phyloP scores from a whole-genome alignment of 2,329 filamentous ascomycete species.

The Alternaria triticimaculans region DNA sequence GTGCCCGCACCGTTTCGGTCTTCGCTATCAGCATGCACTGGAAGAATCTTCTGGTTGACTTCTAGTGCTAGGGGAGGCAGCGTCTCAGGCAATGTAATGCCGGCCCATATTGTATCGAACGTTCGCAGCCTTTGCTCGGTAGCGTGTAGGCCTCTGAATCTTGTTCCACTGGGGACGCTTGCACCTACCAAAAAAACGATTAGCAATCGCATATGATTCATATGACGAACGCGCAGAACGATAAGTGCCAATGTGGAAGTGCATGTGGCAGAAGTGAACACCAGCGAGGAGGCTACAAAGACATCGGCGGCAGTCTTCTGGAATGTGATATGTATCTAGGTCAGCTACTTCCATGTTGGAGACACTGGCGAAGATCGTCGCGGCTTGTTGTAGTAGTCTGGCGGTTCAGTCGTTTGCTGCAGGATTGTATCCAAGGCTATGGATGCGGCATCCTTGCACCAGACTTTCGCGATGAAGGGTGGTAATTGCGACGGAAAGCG shows the following conservation, averaged over 20 bases:
- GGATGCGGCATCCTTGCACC: accelerated
- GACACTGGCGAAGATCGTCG: accelerated
- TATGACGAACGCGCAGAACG: no score
- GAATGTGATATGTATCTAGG: background rate
- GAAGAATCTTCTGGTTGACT: background rate
- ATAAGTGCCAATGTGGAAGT: background rate
- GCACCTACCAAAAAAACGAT: no score
- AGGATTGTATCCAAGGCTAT: background rate
- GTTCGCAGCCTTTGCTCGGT: background rate
- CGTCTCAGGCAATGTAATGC: background rate
- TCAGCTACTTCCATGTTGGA: accelerated
- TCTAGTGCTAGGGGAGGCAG: background rate
- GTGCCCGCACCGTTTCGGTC: background rate
- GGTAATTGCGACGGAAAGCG: background rate
- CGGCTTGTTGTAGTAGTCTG: background rate
- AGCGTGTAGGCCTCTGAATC: background rate
- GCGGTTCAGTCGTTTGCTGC: accelerated
- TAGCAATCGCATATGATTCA: no score
- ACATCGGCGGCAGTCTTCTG: background rate
- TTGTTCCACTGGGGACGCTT: background rate
- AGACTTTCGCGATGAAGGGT: accelerated
- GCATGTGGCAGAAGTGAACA: background rate
- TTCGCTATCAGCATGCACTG: background rate
- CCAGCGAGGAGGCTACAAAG: background rate
- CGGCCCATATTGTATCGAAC: background rate